Base-by-base conservation (phyloP, 2,329 filamentous ascomycete genomes). In the Penicillium sp. region DNA sequence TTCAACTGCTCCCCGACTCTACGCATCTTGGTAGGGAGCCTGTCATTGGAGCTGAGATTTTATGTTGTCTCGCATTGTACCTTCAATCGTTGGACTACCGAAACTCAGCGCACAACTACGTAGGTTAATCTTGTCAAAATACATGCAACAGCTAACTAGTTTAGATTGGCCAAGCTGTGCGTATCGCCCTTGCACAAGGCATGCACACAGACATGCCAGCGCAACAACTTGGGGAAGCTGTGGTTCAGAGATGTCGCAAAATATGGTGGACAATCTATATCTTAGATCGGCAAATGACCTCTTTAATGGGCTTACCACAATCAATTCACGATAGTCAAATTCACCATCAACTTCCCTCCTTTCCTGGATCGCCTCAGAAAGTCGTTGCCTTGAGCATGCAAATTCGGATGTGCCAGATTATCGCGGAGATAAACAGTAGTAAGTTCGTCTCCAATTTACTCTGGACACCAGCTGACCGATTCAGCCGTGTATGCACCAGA, bases 281-380 rank as follows among this genome's bases (percentile, higher is more conserved):
- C 59, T 61, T 73, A 0, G 71, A 73, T 44, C 61, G 71, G 2
- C 79, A 85, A 64, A 84, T 85, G 78, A 83, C 82, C 1, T 83
- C 82, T 0, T 64, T 85, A 2, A 84, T 85, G 80, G 84, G 84
- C 0, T 64, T 84, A 0, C 84, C 84, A 0, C 78, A 81, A 50
- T 80, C 81, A 0, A 75, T 86, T 2, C 74, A 76, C 21, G 83
- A 85, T 45, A 79, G 84, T n/a, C 81, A 86, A 47, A 78, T 87
- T 0, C 76, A 80, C 7, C 79, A 81, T 0, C 74, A 76, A 5
- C 75, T 84, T 7, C 82, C 85, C 1, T 72, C 72, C 8, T 84
- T 82, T 23, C 67, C 75, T 1, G 75, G 71, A 26, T 78, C 77
- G 13, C 57, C 69, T 15, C 78, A 81, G 54, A 75, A 76, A 51